phyloP scores from a whole-genome alignment of 768 basidiomycete genomes.

The Neoboletus brunneissimus region DNA sequence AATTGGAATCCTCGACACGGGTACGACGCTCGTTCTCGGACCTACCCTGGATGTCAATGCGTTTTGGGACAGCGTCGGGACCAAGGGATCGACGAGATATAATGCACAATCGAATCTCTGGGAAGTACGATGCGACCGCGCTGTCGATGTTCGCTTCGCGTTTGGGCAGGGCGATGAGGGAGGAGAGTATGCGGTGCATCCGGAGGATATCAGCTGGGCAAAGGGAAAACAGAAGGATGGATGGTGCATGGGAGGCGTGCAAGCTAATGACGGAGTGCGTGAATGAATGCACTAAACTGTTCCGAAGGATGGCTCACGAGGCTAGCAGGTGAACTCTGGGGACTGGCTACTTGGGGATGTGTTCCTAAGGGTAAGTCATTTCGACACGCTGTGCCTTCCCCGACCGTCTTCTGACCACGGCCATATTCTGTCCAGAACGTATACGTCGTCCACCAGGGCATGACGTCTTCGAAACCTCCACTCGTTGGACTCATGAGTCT shows the following conservation, averaged over 20 bases:
- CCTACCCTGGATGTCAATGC: constrained; percentile 50
- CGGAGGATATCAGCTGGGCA: constrained; percentile 51
- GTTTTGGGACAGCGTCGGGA: constrained; percentile 49
- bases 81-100: constrained; percentile 37
- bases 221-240: constrained; percentile 38
- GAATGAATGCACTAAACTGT: not conserved
- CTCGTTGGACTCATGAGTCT: constrained; percentile 44
- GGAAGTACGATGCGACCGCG: constrained; percentile 50
- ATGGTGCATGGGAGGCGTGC: constrained; percentile 59
- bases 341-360: constrained; percentile 64
- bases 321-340: constrained; percentile 44
- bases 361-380: constrained; percentile 48
- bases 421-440: constrained; percentile 41
- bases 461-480: constrained; percentile 39
- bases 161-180: constrained; percentile 38
- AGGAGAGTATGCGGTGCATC: constrained; percentile 46
- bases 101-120: constrained; percentile 39
- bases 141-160: constrained; percentile 43
- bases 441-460: constrained; percentile 48
- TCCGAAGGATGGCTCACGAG: constrained; percentile 1
- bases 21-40: constrained; percentile 55
- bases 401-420: not conserved
- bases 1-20: constrained; percentile 63
- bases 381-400: not conserved
- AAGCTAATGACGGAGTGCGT: constrained; percentile 49